Conservation (phyloP, 805 yeast species). For the Spathaspora hagerdaliae region DNA sequence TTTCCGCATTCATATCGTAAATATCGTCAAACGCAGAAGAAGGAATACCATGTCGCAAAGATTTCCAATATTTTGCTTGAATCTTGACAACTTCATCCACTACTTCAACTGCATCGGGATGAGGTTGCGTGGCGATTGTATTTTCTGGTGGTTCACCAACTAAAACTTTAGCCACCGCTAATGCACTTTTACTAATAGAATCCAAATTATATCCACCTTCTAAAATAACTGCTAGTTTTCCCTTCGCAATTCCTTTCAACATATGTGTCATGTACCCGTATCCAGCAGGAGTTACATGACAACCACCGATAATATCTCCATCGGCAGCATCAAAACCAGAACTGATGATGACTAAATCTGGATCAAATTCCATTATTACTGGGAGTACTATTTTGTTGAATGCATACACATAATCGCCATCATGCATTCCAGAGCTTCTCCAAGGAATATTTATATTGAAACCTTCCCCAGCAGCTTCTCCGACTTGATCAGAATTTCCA, state of each 20-base stretch:
- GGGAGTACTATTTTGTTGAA: slow-evolving; percentile 85
- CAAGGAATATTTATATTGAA: slow-evolving; percentile 89
- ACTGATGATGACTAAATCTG: slow-evolving; percentile 88
- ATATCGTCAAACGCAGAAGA: slow-evolving; percentile 37
- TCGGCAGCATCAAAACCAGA: slow-evolving; percentile 99
- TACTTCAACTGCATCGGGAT: slow-evolving; percentile 70
- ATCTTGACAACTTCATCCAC: slow-evolving; percentile 74
- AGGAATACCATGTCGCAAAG: slow-evolving; percentile 56
- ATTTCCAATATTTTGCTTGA: slow-evolving; percentile 87
- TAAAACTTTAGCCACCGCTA: slow-evolving; percentile 86
- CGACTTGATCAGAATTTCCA: slow-evolving; percentile 78
- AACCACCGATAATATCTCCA: slow-evolving; percentile 95
- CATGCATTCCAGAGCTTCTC: slow-evolving; percentile 88
- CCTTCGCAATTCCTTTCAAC: slow-evolving; percentile 82
- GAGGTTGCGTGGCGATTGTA: slow-evolving; percentile 62
- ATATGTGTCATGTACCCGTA: slow-evolving; percentile 95
- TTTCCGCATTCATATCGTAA: slow-evolving; percentile 24
- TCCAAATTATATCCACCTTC: slow-evolving; percentile 98
- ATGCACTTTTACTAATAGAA: slow-evolving; percentile 83
- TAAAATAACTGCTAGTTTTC: slow-evolving; percentile 80
- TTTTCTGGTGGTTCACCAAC: slow-evolving; percentile 94
- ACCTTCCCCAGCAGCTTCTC: slow-evolving; percentile 85
- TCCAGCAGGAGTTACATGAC: slow-evolving; percentile 92
- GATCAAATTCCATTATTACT: slow-evolving; percentile 80
- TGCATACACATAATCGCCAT: slow-evolving; percentile 92